Conservation (phyloP, 805 yeast genomes). For the Yamadazyma akitaensis region DNA sequence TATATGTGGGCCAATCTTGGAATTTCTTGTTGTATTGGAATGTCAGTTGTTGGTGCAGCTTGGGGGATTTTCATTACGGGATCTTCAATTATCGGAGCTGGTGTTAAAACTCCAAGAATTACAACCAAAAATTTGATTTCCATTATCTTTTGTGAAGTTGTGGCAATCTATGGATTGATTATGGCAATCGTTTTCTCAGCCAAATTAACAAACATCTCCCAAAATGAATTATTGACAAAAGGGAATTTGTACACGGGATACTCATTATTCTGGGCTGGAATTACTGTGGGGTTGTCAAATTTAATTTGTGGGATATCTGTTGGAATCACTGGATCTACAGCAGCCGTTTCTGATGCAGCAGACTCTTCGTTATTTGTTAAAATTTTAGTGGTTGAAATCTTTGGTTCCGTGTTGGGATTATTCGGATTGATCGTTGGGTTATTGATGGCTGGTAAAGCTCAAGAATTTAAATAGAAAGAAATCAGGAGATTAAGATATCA, state of each 20-base stretch:
- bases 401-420: conserved; percentile 92
- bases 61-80: conserved; percentile 99
- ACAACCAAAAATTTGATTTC: conserved; percentile 95
- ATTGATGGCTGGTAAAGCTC: conserved; percentile 94
- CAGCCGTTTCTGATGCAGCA: conserved; percentile 97
- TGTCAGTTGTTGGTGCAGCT: conserved; percentile 95
- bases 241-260: conserved; percentile 92
- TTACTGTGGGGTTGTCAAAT: conserved; percentile 91
- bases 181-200: conserved; percentile 97
- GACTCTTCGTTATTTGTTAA: conserved; percentile 93
- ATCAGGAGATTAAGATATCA: no score
- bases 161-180: conserved; percentile 95
- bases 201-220: conserved; percentile 68
- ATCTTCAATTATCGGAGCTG: conserved; percentile 92
- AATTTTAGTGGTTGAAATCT: conserved; percentile 94
- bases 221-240: conserved; percentile 63
- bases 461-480: conserved; percentile 60
- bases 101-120: conserved; percentile 95
- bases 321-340: conserved; percentile 98
- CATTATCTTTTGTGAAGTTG: conserved; percentile 98
- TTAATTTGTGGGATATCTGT: conserved; percentile 96
- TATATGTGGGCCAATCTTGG: conserved; percentile 97
- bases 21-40: conserved; percentile 85
- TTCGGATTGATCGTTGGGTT: conserved; percentile 96
- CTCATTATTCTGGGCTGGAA: conserved; percentile 96